These are phyloP conservation scores for Scytalidium lignicola DNA, from an alignment of 2,329 filamentous ascomycete species.

Conservation along the genomic window DNA sequence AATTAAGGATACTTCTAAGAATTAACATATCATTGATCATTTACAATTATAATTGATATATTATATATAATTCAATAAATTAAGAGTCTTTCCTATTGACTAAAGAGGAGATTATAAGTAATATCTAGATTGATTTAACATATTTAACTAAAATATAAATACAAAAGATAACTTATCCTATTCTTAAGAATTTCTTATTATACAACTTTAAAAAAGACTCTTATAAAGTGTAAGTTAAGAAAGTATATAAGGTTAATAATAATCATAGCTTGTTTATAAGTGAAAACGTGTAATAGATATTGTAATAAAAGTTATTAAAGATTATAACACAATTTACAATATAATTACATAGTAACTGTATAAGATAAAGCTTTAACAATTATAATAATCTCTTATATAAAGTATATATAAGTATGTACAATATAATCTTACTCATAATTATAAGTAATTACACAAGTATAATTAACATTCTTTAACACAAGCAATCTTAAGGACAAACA, in stretches of 20 bases:
- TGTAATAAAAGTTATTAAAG: not conserved
- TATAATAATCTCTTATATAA: too few relatives aligned
- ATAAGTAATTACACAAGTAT: too few relatives aligned
- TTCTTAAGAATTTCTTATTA: not conserved
- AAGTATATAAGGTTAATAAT: not conserved
- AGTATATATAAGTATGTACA: too few relatives aligned
- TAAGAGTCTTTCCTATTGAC: not conserved
- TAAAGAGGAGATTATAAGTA: constrained; percentile 3
- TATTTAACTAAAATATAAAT: not conserved
- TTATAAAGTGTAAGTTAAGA: not conserved
- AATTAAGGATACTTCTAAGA: not conserved
- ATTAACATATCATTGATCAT: constrained; percentile 1
- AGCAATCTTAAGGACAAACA: too few relatives aligned
- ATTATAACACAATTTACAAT: too few relatives aligned
- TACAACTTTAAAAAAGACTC: not conserved
- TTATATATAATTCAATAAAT: constrained; percentile 1
- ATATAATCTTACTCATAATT: too few relatives aligned
- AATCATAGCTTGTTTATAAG: not conserved
- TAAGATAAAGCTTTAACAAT: too few relatives aligned
- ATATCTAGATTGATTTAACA: not conserved
- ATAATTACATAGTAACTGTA: too few relatives aligned
- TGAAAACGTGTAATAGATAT: not conserved
- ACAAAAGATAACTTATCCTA: constrained; percentile 1
- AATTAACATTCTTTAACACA: too few relatives aligned
- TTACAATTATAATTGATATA: constrained; percentile 3